These are phyloP conservation scores for Macrolepiota albuminosa DNA, from an alignment of 768 basidiomycete species.

Conservation along the genomic window DNA sequence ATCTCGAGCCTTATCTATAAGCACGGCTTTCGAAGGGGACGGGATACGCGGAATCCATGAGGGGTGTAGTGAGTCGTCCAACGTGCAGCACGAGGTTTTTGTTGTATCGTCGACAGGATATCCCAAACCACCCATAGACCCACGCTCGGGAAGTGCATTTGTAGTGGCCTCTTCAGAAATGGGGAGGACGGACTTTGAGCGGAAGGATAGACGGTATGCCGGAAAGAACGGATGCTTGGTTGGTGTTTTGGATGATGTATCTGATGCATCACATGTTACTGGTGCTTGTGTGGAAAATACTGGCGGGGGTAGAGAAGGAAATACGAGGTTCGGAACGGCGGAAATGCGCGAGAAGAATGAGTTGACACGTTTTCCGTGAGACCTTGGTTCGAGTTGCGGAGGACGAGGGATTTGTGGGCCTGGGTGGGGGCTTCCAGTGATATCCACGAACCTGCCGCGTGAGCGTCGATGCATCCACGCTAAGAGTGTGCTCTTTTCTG, in stretches of 20 bases:
- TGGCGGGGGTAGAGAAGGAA: conserved; percentile 3
- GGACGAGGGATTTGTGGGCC: background rate
- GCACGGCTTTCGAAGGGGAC: background rate
- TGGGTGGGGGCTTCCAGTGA: background rate
- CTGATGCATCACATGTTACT: background rate
- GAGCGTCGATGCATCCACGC: conserved; percentile 25
- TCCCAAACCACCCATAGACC: background rate
- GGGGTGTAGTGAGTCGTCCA: background rate
- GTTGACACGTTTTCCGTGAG: background rate
- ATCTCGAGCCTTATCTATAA: background rate
- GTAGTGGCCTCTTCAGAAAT: background rate
- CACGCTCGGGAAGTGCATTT: background rate
- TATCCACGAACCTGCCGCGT: conserved; percentile 22
- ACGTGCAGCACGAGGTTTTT: background rate
- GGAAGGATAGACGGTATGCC: conserved; percentile 1
- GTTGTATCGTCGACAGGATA: background rate
- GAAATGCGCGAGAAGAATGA: conserved; percentile 15
- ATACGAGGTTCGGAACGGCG: conserved; percentile 10
- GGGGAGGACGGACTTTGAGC: background rate
- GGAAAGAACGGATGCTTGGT: background rate
- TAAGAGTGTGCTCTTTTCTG: conserved; percentile 16
- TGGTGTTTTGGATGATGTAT: background rate
- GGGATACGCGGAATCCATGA: background rate
- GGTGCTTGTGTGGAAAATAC: background rate
- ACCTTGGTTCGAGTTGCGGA: background rate